Evolutionary conservation across 129 eudicot species (phyloP).

Genomic region (Artemisia tridentata): DNA sequence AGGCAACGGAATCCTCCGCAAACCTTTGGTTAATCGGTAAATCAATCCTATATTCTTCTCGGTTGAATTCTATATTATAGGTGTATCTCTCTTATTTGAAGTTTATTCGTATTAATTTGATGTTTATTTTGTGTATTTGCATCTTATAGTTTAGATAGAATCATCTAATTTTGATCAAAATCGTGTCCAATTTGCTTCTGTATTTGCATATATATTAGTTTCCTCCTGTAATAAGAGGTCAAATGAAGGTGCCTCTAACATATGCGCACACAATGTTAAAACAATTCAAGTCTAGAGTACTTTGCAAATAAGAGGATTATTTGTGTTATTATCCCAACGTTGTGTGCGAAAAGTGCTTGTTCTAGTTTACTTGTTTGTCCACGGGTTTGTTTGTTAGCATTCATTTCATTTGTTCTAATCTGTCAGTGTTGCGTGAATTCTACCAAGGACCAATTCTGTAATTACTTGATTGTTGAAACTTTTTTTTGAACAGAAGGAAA

Average conservation of each 20-base stretch:
- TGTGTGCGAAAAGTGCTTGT: conserved; percentile 13
- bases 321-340: not conserved
- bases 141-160: no score
- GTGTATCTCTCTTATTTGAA: not conserved
- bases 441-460: no score
- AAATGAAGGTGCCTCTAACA: no score
- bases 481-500: conserved; percentile 3
- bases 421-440: fast-evolving
- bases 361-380: conserved; percentile 10
- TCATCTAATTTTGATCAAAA: no score
- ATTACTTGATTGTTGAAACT: no score
- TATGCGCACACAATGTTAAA: no score
- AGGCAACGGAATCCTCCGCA: no score
- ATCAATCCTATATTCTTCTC: not conserved
- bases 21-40: not conserved
- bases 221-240: conserved; percentile 2
- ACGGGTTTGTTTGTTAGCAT: conserved; percentile 7
- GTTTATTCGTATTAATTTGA: not conserved
- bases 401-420: conserved; percentile 12
- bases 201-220: not conserved
- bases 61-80: not conserved
- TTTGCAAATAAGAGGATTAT: no score
- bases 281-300: no score
- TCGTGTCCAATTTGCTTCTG: no score
- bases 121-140: not conserved